A percentile compares a stretch with the other conserved stretches of the same genome.
Evolutionary conservation across 495 filamentous ascomycete species (phyloP).

Genomic region (Clavariopsis aquatica): DNA sequence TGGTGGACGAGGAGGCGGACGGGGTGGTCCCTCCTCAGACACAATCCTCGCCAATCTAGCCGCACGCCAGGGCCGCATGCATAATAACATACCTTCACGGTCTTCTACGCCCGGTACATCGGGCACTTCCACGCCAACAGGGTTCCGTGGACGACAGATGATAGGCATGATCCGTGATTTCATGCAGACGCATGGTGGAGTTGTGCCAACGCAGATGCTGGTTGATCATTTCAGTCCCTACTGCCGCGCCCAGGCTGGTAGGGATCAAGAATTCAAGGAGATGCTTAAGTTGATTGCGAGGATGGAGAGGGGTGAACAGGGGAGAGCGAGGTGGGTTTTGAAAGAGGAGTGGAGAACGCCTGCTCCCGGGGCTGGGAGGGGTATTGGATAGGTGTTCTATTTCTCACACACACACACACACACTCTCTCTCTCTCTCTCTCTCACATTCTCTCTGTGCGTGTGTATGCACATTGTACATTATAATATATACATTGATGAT

Average conservation of each 20-base stretch:
- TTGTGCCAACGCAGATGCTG: constrained; percentile 70
- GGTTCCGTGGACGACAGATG: constrained; percentile 42
- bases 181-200: constrained; percentile 68
- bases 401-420: too few relatives aligned
- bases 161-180: constrained; percentile 73
- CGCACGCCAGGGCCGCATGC: constrained; percentile 31
- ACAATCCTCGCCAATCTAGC: constrained; percentile 42
- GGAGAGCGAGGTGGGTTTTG: constrained; percentile 62
- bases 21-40: constrained; percentile 37
- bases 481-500: too few relatives aligned
- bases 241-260: constrained; percentile 53
- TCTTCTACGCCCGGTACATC: constrained; percentile 17
- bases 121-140: constrained; percentile 50
- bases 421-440: too few relatives aligned
- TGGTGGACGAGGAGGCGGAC: constrained; percentile 28
- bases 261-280: constrained; percentile 64
- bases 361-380: not conserved
- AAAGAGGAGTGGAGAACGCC: constrained; percentile 55
- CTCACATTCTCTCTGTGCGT: too few relatives aligned
- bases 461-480: too few relatives aligned
- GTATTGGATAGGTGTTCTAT: too few relatives aligned
- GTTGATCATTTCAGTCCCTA: constrained; percentile 78
- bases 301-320: constrained; percentile 55
- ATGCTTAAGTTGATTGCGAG: constrained; percentile 60
- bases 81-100: not conserved